Percentiles rank a stretch among this genome's conserved stretches.
Conservation (phyloP, 257 asterid species). For the Parsonsia alboflavescens region DNA sequence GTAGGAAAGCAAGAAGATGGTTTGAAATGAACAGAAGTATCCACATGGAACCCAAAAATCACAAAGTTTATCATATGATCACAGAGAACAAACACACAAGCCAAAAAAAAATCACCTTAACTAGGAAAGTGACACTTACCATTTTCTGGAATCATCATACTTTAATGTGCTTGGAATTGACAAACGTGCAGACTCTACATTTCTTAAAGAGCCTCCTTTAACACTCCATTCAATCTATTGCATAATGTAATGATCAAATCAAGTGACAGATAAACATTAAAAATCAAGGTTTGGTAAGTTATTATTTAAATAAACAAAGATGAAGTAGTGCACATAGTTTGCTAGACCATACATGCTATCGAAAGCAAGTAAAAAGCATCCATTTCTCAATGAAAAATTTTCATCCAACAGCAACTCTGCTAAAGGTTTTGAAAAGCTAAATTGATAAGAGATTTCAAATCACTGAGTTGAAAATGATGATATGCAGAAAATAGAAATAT, state of each 20-base stretch:
- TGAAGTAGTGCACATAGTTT: not conserved
- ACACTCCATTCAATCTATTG: conserved; percentile 91
- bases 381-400: not conserved
- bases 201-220: conserved; percentile 86
- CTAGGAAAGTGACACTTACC: conserved; percentile 42
- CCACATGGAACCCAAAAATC: not conserved
- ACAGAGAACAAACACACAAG: conserved; percentile 1
- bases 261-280: not conserved
- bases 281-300: not conserved
- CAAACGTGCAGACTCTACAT: conserved; percentile 81
- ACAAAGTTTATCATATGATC: not conserved
- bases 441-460: not conserved
- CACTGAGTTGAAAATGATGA: not conserved
- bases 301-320: not conserved
- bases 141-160: conserved; percentile 73
- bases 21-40: not conserved
- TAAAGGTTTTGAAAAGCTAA: not conserved
- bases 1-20: conserved; percentile 1
- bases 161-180: conserved; percentile 83
- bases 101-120: conserved; percentile 5
- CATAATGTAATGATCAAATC: conserved; percentile 11
- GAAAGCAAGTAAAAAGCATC: not conserved
- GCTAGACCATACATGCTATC: not conserved
- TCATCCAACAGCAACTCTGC: not conserved
- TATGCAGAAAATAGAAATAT: not conserved